phyloP scores from a whole-genome alignment of 768 basidiomycete genomes.

The Infundibulicybe gibba region DNA sequence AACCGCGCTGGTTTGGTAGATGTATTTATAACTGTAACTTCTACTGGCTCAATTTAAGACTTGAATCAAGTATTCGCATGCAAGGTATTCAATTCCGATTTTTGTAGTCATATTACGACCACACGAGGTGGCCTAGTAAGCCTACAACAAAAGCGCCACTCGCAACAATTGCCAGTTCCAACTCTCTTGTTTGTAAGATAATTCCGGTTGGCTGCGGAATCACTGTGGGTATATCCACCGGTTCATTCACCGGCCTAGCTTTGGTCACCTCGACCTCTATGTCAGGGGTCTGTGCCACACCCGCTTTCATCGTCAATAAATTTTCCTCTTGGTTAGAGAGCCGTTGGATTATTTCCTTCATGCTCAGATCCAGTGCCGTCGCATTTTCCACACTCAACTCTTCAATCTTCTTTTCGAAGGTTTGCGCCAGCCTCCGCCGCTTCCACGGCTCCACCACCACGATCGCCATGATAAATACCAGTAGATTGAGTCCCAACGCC shows the following conservation, averaged over 20 bases:
- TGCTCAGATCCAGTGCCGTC: conserved; percentile 41
- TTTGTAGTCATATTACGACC: conserved; percentile 21
- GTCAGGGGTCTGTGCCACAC: neutral
- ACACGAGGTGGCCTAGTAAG: conserved; percentile 23
- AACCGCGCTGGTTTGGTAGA: too few relatives aligned
- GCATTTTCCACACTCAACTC: conserved; percentile 58
- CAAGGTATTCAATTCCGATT: too few relatives aligned
- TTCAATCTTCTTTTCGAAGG: conserved; percentile 83
- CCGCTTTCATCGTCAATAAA: too few relatives aligned
- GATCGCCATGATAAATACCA: conserved; percentile 89
- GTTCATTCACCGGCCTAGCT: too few relatives aligned
- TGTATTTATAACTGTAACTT: too few relatives aligned
- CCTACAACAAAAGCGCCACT: conserved; percentile 33
- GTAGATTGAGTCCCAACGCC: conserved; percentile 81
- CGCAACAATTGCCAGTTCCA: conserved; percentile 24
- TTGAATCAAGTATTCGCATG: too few relatives aligned
- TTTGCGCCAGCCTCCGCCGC: conserved; percentile 77
- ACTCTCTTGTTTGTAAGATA: conserved; percentile 3
- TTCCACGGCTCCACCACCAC: conserved; percentile 97
- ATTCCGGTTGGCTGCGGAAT: neutral
- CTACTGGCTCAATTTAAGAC: too few relatives aligned
- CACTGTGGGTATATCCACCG: neutral
- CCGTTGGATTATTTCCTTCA: conserved; percentile 42
- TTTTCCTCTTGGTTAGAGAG: conserved; percentile 38
- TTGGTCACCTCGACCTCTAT: conserved; percentile 1